Conservation (phyloP, 1,284 basidiomycete genomes). For the Exobasidium cylindrosporum region DNA sequence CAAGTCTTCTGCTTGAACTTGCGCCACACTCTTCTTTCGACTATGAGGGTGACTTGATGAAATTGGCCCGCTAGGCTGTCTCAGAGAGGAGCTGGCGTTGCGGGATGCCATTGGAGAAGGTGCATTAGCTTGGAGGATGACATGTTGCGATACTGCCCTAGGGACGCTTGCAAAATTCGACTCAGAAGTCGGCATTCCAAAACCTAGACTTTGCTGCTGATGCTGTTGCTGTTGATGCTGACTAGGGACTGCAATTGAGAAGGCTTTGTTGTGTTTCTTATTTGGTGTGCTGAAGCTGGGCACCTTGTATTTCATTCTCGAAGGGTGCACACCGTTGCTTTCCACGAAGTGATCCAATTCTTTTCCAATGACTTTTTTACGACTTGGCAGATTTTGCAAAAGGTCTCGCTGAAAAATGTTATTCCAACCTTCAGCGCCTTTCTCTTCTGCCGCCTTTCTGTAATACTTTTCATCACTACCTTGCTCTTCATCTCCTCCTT, state of each 20-base stretch:
- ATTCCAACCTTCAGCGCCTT: background rate
- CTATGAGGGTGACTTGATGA: conserved; percentile 41
- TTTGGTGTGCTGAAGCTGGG: conserved; percentile 1
- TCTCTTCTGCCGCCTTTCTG: background rate
- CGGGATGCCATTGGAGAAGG: conserved; percentile 2
- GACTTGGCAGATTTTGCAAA: background rate
- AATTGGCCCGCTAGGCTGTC: conserved; percentile 23
- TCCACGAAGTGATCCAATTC: background rate
- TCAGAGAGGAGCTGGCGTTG: background rate
- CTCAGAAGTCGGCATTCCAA: background rate
- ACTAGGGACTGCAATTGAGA: background rate
- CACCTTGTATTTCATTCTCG: too few species aligned
- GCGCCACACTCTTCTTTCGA: conserved; percentile 47
- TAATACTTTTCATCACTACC: conserved; percentile 15
- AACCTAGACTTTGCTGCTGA: background rate
- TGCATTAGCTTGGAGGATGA: background rate
- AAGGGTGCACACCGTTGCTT: background rate
- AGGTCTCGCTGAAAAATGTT: background rate
- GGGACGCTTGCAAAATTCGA: background rate
- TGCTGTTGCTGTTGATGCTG: background rate
- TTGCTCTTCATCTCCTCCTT: background rate
- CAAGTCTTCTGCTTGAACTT: conserved; percentile 45
- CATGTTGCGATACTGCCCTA: background rate
- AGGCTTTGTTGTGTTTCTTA: background rate
- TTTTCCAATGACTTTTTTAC: background rate